Evolutionary conservation across 495 filamentous ascomycete species (phyloP).

Genomic region (Aspergillus cavernicola): DNA sequence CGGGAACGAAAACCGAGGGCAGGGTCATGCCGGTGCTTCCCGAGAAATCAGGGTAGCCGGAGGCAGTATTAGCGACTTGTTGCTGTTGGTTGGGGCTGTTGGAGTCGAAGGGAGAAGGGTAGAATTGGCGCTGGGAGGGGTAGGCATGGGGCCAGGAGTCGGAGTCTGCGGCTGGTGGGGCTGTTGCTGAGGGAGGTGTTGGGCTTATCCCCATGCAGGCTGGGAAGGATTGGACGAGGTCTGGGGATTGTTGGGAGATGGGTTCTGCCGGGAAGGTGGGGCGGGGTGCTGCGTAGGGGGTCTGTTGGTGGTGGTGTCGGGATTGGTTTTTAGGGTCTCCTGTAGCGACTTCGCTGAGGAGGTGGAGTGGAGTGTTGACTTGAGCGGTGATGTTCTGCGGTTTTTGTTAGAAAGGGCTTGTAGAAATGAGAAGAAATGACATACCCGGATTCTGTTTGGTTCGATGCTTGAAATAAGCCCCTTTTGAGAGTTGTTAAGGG

Average conservation of each 20-base stretch:
- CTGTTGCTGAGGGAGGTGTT: background rate
- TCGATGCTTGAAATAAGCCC: background rate
- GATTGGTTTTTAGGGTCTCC: conserved; percentile 37
- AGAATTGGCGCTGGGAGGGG: background rate
- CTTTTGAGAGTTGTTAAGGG: conserved; percentile 5
- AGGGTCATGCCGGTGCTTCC: conserved; percentile 3
- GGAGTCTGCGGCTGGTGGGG: background rate
- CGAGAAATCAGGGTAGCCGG: background rate
- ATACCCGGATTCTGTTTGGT: conserved; percentile 3
- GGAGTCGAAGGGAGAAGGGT: conserved; percentile 1
- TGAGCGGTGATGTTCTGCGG: conserved; percentile 1
- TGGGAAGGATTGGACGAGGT: conserved; percentile 13
- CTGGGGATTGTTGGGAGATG: conserved; percentile 4
- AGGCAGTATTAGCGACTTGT: no score
- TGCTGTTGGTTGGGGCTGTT: conserved; percentile 10
- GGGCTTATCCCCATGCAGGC: background rate
- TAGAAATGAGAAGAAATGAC: background rate
- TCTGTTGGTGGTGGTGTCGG: background rate
- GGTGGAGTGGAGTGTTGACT: conserved; percentile 55
- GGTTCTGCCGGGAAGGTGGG: conserved; percentile 1
- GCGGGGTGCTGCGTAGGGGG: background rate
- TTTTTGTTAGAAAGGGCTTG: background rate
- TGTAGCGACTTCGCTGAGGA: conserved; percentile 67
- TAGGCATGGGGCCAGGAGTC: background rate
- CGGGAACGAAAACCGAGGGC: conserved; percentile 23